Base-by-base conservation (phyloP, 1,284 basidiomycete genomes). In the Fistulina hepatica region DNA sequence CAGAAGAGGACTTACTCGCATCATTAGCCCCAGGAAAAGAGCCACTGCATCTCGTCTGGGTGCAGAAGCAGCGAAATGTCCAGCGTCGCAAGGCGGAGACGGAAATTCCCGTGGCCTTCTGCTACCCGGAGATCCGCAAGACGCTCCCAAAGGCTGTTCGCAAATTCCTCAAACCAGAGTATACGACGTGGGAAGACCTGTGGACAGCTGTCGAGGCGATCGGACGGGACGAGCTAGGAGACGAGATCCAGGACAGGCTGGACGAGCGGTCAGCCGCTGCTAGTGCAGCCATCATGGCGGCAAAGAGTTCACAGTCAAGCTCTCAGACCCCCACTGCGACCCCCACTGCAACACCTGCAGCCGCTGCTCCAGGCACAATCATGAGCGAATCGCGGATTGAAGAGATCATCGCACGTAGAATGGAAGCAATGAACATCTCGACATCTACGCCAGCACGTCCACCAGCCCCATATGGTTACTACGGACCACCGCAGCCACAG, bases 121-220 rank as follows among this genome's bases (percentile, higher is more conserved):
- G n/a, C n/a, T n/a, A n/a, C 36, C 33, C 31, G 34, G 26, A 37
- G 22, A 17, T 36, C 7, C 31, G 40, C 22, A 31, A 41, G 8
- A 27, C 34, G 6, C 23, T 41, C 17, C 40, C 40, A 3, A 36
- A 41, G 11, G 25, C 36, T 13, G 16, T 41, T 13, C 34, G 31
- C 20, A 36, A 36, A 12, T 31, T 33, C 19, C 13, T 37, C 12
- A 19, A 22, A 16, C 1, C 21, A 6, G 26, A 11, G 11, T 33
- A 23, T 15, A 15, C 10, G 6, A 6, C 19, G 16, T 43, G 42
- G 42, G 16, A 5, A 4, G 15, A 22, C 3, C 37, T 25, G 31
- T 34, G 34, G 6, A 13, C 9, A 5, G 38, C 33, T 1, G 40
- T 43, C 34, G 37, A 40, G 19, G 31, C 20, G 3, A 30, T 40